Percentiles rank a stretch among this genome's conserved stretches.
These are phyloP conservation scores for Cladosporium sphaerospermum DNA, from an alignment of 2,329 filamentous ascomycete species.

Conservation along the genomic window DNA sequence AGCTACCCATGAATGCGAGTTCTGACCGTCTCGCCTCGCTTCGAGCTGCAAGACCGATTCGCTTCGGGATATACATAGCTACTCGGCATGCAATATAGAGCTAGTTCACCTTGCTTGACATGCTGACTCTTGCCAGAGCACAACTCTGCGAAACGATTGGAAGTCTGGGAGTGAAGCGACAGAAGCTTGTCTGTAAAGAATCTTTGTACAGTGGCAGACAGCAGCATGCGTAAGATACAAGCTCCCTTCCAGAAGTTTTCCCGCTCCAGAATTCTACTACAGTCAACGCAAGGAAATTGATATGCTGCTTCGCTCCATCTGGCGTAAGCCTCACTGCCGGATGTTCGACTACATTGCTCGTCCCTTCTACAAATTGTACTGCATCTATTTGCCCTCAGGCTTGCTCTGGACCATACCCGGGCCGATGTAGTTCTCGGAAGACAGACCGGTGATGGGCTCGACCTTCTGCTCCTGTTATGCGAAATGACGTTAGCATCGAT, in stretches of 20 bases:
- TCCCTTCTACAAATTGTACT: neutral
- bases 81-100: neutral
- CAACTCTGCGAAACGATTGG: too few species aligned
- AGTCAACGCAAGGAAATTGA: conserved; percentile 11
- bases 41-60: conserved; percentile 4
- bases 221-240: conserved; percentile 11
- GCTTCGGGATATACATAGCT: neutral
- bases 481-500: conserved; percentile 13
- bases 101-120: neutral
- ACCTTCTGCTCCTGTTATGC: conserved; percentile 65
- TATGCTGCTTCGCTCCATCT: neutral
- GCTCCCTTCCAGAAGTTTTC: neutral
- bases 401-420: conserved; percentile 64
- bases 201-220: conserved; percentile 12
- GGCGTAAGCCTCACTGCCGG: neutral
- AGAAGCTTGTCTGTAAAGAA: conserved; percentile 5
- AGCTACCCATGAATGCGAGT: too few species aligned
- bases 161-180: neutral
- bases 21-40: too few species aligned
- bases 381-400: conserved; percentile 19
- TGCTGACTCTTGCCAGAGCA: too few species aligned
- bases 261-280: conserved; percentile 8
- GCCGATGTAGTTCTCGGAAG: conserved; percentile 71
- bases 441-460: conserved; percentile 80
- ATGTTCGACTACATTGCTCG: conserved; percentile 12